phyloP scores from a whole-genome alignment of 2,329 filamentous ascomycete genomes.

The Alternaria brassicae region DNA sequence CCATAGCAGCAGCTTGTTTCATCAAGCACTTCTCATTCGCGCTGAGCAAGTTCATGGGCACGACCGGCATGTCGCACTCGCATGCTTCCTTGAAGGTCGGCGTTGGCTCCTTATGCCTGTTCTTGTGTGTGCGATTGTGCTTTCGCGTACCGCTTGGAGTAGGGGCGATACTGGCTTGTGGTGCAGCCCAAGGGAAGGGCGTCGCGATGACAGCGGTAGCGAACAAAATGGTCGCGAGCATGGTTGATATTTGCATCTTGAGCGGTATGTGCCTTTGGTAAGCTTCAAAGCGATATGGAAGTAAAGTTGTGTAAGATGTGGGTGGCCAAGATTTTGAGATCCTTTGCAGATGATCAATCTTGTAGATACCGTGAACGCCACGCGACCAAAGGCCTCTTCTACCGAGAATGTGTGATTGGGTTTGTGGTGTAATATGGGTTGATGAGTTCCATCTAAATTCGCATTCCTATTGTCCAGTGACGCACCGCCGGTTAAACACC shows the following conservation, averaged over 20 bases:
- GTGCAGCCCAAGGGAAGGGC: slow-evolving; percentile 27
- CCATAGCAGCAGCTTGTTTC: slow-evolving; percentile 24
- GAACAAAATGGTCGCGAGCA: slow-evolving; percentile 23
- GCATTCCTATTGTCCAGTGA: slow-evolving; percentile 11
- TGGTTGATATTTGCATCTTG: slow-evolving; percentile 29
- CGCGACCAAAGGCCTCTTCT: slow-evolving; percentile 7
- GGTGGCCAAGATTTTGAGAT: slow-evolving; percentile 1
- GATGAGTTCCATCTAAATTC: slow-evolving; percentile 17
- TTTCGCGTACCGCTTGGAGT: neutral
- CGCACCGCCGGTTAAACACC: slow-evolving; percentile 16
- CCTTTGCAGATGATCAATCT: slow-evolving; percentile 1
- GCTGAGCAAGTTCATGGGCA: slow-evolving; percentile 34
- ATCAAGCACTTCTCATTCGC: slow-evolving; percentile 31
- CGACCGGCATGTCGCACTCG: slow-evolving; percentile 33
- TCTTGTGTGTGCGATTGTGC: slow-evolving; percentile 18
- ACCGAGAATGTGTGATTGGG: slow-evolving; percentile 2
- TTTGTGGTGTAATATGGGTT: slow-evolving; percentile 22
- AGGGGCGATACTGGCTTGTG: slow-evolving; percentile 11
- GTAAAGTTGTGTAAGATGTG: neutral
- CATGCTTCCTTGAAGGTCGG: slow-evolving; percentile 36
- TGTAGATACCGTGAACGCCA: slow-evolving; percentile 4
- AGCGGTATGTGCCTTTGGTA: neutral
- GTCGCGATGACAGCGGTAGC: slow-evolving; percentile 24
- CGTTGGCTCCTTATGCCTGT: slow-evolving; percentile 33
- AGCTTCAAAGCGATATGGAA: neutral